phyloP scores from a whole-genome alignment of 192 early-diverging fungal genomes.

The Kappamyces sp. region DNA sequence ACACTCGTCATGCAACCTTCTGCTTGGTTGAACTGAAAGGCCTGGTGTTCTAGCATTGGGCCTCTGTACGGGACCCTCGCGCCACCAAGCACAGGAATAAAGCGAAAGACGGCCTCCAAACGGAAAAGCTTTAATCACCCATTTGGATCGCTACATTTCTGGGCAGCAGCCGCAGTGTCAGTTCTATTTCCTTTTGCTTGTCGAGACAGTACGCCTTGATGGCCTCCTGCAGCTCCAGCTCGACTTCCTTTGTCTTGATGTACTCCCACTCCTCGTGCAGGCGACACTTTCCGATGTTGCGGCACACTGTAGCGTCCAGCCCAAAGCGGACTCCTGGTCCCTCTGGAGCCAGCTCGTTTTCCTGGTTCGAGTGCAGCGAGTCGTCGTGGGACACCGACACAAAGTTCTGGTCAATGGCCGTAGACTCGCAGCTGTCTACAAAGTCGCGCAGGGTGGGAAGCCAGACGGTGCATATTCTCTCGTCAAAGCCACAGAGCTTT shows the following conservation, averaged over 20 bases:
- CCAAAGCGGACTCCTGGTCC: conserved; percentile 11
- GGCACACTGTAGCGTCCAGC: conserved; percentile 1
- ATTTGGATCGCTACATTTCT: neutral
- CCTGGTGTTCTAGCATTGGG: no score
- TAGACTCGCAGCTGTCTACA: neutral
- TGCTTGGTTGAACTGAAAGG: no score
- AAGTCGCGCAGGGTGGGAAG: neutral
- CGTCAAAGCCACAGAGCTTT: conserved; percentile 13
- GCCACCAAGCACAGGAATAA: no score
- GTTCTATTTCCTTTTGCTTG: neutral
- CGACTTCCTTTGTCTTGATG: conserved; percentile 21
- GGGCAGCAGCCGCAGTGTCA: neutral
- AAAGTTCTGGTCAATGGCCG: neutral
- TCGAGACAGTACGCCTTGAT: conserved; percentile 1
- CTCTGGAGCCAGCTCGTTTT: neutral
- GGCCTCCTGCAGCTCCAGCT: conserved; percentile 21
- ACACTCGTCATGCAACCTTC: no score
- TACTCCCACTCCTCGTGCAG: conserved; percentile 28
- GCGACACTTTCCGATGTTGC: conserved; percentile 12
- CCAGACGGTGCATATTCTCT: conserved; percentile 9
- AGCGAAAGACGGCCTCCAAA: no score
- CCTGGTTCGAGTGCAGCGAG: no score
- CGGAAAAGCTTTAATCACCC: no score
- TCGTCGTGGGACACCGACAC: no score
- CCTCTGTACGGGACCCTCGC: no score